Evolutionary conservation across 176 grass and related monocot species (phyloP).

Genomic region (Phoenix roebelenii): DNA sequence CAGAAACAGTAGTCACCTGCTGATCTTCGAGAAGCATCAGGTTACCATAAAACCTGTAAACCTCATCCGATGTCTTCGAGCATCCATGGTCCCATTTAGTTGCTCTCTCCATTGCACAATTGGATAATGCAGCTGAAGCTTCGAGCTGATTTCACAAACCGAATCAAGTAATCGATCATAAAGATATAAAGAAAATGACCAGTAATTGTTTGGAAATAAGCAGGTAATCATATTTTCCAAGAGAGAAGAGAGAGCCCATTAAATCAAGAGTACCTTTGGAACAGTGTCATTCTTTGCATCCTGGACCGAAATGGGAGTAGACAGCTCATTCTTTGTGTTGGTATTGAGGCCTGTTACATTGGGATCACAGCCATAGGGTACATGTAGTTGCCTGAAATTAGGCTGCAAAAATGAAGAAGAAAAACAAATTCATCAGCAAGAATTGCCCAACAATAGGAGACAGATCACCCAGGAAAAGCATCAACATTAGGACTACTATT

Average conservation of each 20-base stretch:
- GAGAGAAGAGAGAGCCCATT: too few species aligned
- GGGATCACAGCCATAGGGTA: slow-evolving; percentile 36
- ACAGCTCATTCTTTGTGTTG: slow-evolving; percentile 31
- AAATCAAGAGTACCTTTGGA: slow-evolving; percentile 38
- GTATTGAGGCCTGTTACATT: slow-evolving; percentile 37
- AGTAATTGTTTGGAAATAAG: not conserved
- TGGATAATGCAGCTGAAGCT: slow-evolving; percentile 25
- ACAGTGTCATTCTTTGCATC: slow-evolving; percentile 14
- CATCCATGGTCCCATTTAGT: slow-evolving; percentile 47
- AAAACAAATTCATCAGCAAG: too few species aligned
- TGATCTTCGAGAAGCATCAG: slow-evolving; percentile 14
- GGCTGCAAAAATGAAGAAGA: slow-evolving; percentile 41
- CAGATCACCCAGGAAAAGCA: slow-evolving; percentile 7
- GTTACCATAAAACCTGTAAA: slow-evolving; percentile 1
- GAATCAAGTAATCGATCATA: not conserved
- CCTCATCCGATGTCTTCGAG: slow-evolving; percentile 12
- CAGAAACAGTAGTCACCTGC: not conserved
- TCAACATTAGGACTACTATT: slow-evolving; percentile 20
- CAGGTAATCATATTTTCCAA: too few species aligned
- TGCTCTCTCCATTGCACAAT: slow-evolving; percentile 42
- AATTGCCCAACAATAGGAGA: too few species aligned
- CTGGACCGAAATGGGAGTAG: slow-evolving; percentile 9
- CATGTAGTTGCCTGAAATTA: slow-evolving; percentile 40
- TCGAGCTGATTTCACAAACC: slow-evolving; percentile 26
- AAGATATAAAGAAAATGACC: not conserved